Evolutionary conservation across 768 basidiomycete genomes (phyloP), one percentile per base, ranked within the genome.

Genomic region (Pulveroboletus sp.): DNA sequence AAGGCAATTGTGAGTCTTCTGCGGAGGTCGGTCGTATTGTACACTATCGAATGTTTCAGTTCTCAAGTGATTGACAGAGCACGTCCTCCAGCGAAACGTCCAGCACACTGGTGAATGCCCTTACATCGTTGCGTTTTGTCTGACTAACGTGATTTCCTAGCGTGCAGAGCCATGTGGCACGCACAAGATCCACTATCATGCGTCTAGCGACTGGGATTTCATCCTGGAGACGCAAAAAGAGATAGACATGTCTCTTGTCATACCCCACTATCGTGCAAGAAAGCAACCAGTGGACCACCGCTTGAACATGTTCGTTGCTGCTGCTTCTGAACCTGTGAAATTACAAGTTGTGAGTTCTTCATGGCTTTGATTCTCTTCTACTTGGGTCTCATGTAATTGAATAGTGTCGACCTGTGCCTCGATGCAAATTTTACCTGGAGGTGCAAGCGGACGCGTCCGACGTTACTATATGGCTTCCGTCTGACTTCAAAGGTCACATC

Each of bases 201-300:
- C 75, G 23, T 71, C 76, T 34, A 74, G 79, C 14, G 76, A 80
- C 50, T 87, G 84, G 79, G 87, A 90, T 60, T 85, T 82, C 58
- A 70, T 86, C 55, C 78, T 85, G 52, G 72, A 75, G 14, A 73
- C 75, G 11, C 67, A 72, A 48, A 64, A 71, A 29, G 68, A 81
- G 11, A 70, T 88, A 49, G 84, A 90, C 58, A 60, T 86, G 44
- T 80, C 83, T 20, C 77, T 90, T 40, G 76, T 80, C 20, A 72
- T 90, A 39, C 88, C 88, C 2, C 88, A 90, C 60, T 88, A 88
- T 60, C 86, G 88, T 35, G 87, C 88, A 11, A 78, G 80, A 32
- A 71, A 80, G 55, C 86, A 90, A 58, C 87, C 88, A 0, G 64
- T 85, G 24, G 77, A 82, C 34, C 82, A 89, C 65, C 83, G 84